phyloP scores from a whole-genome alignment of 1,284 basidiomycete species.

The Cryptococcus sp. region DNA sequence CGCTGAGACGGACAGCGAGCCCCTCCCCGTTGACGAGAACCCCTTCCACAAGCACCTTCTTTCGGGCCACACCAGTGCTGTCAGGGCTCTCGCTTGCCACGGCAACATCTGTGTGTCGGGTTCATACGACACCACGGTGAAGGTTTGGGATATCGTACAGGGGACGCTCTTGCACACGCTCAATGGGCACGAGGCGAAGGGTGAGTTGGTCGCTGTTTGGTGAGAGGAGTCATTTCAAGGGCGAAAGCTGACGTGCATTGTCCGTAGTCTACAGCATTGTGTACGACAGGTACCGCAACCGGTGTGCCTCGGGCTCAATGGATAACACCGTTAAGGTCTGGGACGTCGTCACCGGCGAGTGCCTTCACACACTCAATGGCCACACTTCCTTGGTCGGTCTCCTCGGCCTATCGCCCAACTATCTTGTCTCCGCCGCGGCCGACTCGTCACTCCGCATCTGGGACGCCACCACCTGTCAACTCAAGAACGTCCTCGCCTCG shows the following conservation, averaged over 20 bases:
- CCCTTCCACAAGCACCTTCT: constrained; percentile 83
- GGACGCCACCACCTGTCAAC: constrained; percentile 77
- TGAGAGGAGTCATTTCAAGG: not conserved
- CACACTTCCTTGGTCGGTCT: constrained; percentile 86
- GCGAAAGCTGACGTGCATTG: not conserved
- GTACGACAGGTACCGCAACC: constrained; percentile 74
- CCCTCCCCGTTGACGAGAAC: constrained; percentile 61
- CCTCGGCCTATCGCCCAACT: constrained; percentile 77
- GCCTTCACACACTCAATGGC: constrained; percentile 72
- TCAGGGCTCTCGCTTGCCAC: constrained; percentile 84
- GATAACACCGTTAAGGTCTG: constrained; percentile 91
- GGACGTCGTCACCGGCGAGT: constrained; percentile 76
- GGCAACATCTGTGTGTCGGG: constrained; percentile 88
- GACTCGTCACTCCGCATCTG: constrained; percentile 89
- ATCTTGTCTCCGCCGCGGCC: constrained; percentile 87
- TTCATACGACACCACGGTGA: constrained; percentile 87
- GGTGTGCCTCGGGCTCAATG: constrained; percentile 93
- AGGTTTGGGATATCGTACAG: constrained; percentile 91
- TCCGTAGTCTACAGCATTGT: constrained; percentile 81
- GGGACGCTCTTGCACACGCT: constrained; percentile 77
- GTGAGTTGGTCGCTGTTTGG: constrained; percentile 51
- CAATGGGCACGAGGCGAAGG: constrained; percentile 84
- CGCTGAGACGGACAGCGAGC: not conserved
- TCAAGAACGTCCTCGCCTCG: constrained; percentile 74
- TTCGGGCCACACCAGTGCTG: constrained; percentile 83